Evolutionary conservation across 257 asterid species (phyloP), one percentile per base, ranked within the genome.

Genomic region (Solanum chmielewskii): DNA sequence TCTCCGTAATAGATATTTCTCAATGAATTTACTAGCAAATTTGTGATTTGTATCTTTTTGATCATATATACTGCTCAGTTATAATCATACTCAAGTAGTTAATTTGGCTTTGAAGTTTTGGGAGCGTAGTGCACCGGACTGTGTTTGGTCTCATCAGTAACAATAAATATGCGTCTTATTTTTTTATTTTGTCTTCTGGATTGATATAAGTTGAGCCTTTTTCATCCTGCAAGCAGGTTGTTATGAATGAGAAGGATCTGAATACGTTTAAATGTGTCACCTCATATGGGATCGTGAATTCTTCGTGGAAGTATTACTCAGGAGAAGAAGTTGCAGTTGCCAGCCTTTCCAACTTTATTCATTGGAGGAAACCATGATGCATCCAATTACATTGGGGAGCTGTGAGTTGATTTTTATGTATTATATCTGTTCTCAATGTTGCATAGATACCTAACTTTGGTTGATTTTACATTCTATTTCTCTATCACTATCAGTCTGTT

Each of bases 361-460:
- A 92, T 97, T 62, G 98, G 98, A 11, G 98, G 99, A 42, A 97
- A 95, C 88, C 98, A 97, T 86, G 98, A 94, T 90, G 98, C 99
- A 13, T 96, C 98, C 86, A 94, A 94, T 92, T 94, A 95, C 85
- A 91, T 95, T 13, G 93, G 98, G 98, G 98, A 97, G 91, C 70
- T 97, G 97, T 95, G 89, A 94, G 98, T 91, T 35, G 86, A n/a
- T n/a, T 77, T 66, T 42, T 64, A 45, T 78, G 66, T 78, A 78
- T 27, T 16, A 45, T 31, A 25, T 20, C 1, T 78, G 42, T 45
- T 78, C n/a, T 27, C 9, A 15, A 27, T 78, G 84, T 78, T 78
- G 66, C 84, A 44, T 78, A 15, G 16, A 45, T 78, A 25, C 0
- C 42, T 45, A 8, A 78, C 3, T 45, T 45, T 27, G 66, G 6